Percentiles rank a stretch among this genome's conserved stretches.
Evolutionary conservation across 805 yeast genomes (phyloP).

Genomic region (Starmerella riodocensis): DNA sequence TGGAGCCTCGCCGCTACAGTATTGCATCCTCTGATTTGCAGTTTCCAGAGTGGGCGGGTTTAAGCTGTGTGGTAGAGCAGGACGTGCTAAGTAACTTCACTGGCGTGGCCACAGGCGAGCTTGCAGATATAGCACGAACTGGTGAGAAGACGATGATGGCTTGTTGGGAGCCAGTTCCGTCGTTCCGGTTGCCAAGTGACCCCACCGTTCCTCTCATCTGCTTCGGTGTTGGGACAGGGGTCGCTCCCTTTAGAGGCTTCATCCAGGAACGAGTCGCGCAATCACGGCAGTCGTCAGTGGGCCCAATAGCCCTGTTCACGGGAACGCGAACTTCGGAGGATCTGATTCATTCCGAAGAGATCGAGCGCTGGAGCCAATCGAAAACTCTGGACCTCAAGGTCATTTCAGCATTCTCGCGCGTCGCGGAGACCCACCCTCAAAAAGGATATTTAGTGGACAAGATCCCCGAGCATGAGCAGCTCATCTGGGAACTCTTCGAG

Average conservation of each 20-base stretch:
- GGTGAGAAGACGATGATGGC: neutral
- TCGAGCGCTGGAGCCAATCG: slow-evolving; percentile 1
- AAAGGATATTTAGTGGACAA: slow-evolving; percentile 11
- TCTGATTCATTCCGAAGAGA: slow-evolving; percentile 12
- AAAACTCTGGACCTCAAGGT: slow-evolving; percentile 3
- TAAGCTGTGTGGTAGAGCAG: slow-evolving; percentile 66
- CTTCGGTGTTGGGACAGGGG: slow-evolving; percentile 86
- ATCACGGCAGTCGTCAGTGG: neutral
- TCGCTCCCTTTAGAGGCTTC: slow-evolving; percentile 81
- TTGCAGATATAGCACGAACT: neutral
- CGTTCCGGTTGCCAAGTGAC: slow-evolving; percentile 65
- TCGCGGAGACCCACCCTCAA: neutral
- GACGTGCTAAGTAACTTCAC: slow-evolving; percentile 8
- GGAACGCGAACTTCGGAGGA: slow-evolving; percentile 17
- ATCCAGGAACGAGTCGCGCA: slow-evolving; percentile 54
- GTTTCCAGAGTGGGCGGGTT: slow-evolving; percentile 53
- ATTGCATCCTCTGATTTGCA: slow-evolving; percentile 63
- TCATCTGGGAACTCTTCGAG: slow-evolving; percentile 10
- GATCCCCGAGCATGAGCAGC: slow-evolving; percentile 7
- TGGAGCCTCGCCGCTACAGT: slow-evolving; percentile 76
- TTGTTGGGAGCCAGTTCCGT: slow-evolving; percentile 46
- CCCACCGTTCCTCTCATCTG: slow-evolving; percentile 58
- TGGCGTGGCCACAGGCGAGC: slow-evolving; percentile 20
- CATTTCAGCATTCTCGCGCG: slow-evolving; percentile 17
- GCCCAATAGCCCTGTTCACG: slow-evolving; percentile 13